phyloP scores from a whole-genome alignment of 2,329 filamentous ascomycete species.

The Kalmusia sp. region DNA sequence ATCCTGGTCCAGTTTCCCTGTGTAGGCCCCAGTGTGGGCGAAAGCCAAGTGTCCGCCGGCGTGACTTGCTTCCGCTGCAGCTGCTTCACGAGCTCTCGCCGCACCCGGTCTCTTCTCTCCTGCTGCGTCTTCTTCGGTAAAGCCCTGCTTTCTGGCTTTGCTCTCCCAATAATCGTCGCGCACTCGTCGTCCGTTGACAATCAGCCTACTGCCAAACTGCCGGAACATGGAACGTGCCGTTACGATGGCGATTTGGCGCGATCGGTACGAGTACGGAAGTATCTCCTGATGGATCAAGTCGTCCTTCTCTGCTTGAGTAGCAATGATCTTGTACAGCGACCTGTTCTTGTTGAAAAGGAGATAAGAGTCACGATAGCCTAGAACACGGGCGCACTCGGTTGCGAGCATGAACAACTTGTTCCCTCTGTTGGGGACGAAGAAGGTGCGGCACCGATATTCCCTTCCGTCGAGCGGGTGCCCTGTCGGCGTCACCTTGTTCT shows the following conservation, averaged over 20 bases:
- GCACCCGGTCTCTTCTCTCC: conserved; percentile 96
- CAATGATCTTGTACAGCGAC: conserved; percentile 97
- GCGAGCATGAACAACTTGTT: conserved; percentile 98
- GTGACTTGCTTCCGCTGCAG: conserved; percentile 68
- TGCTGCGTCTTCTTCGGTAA: conserved; percentile 94
- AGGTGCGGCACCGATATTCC: conserved; percentile 91
- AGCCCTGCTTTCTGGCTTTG: conserved; percentile 95
- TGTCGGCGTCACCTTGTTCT: conserved; percentile 88
- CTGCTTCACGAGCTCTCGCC: conserved; percentile 84
- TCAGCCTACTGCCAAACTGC: conserved; percentile 94
- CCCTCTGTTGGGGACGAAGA: conserved; percentile 87
- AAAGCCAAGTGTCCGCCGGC: conserved; percentile 58
- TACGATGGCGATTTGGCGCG: conserved; percentile 97
- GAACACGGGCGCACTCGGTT: conserved; percentile 91
- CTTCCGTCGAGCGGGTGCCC: conserved; percentile 83
- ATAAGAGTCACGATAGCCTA: conserved; percentile 97
- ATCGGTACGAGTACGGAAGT: conserved; percentile 94
- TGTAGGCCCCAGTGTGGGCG: conserved; percentile 35
- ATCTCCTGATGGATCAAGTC: conserved; percentile 95
- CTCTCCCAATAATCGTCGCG: conserved; percentile 99
- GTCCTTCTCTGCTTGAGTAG: conserved; percentile 94
- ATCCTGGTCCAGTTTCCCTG: conserved; percentile 41
- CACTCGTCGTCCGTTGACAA: conserved; percentile 86
- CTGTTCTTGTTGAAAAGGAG: conserved; percentile 98
- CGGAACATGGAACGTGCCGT: conserved; percentile 98